Base-by-base conservation (phyloP, 2,329 filamentous ascomycete species). In the Colletotrichum brevisporum region DNA sequence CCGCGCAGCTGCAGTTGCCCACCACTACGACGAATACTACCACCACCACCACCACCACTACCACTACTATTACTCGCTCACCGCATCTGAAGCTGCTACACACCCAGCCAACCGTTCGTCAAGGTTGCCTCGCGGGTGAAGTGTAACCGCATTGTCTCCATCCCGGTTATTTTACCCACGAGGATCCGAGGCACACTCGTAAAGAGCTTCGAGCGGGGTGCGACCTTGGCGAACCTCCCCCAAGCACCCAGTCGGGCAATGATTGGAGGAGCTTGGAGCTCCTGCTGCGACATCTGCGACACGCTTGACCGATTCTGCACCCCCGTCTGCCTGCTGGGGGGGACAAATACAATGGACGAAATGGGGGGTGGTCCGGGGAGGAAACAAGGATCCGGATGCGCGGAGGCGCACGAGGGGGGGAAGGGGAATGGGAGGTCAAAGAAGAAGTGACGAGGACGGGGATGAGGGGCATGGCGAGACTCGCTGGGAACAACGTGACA, bases 251-350 rank as follows among this genome's bases (percentile, higher is more conserved):
- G 4, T 48, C 18, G 26, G 16, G 36, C 48, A 56, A 27, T 69
- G 62, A 69, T 69, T 69, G 67, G 67, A 69, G 55, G 67, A 55
- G 67, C 62, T 69, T 60, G 45, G 50, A 69, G 62, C 67, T 69
- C 26, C 16, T 52, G 24, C 63, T 61, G 62, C 56, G 55, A 61
- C 62, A 67, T 67, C 62, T 69, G 67, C 67, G 55, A 69, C 67
- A 67, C 67, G 56, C 67, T 60, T 69, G 67, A 43, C 63, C 51
- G 67, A 67, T 69, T 65, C 67, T 66, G 62, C 62, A 55, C 55
- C 61, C 27, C 67, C 62, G 62, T 39, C 67, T 41, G 24, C 31
- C 31, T 36, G 21, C 21, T 36, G 31, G 31, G 31, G 31, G 4
- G 67, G 24, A 59, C n/a, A 12, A 27, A 15, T 43, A 56, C 55